Conservation (phyloP, 2,329 filamentous ascomycete genomes). For the Colletotrichum costaricense region DNA sequence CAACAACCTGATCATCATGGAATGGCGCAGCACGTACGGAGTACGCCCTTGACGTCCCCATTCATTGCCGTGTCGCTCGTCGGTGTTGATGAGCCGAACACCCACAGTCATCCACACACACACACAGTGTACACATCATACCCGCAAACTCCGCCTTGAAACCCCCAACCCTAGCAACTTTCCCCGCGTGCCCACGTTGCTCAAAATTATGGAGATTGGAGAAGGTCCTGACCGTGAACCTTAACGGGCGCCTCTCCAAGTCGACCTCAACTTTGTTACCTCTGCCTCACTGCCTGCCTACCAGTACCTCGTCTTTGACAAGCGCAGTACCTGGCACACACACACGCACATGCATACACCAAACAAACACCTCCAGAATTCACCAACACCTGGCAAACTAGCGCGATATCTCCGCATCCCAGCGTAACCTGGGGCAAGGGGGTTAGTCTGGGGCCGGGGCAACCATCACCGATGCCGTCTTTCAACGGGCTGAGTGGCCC, state of each 20-base stretch:
- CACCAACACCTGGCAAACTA: constrained; percentile 6
- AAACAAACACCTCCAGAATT: not conserved
- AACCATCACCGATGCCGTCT: constrained; percentile 30
- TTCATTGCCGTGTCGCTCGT: not conserved
- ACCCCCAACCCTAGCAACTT: constrained; percentile 10
- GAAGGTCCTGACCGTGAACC: constrained; percentile 8
- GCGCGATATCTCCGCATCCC: constrained; percentile 14
- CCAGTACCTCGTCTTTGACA: not conserved
- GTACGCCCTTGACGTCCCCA: not conserved
- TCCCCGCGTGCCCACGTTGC: constrained; percentile 30
- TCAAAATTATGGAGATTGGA: constrained; percentile 30
- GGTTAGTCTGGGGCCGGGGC: constrained; percentile 22
- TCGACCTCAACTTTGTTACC: not conserved
- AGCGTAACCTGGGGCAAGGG: constrained; percentile 25
- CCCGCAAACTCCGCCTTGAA: not conserved
- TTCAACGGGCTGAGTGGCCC: not conserved
- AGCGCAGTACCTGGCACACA: not conserved
- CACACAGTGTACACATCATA: too few relatives aligned
- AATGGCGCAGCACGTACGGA: not conserved
- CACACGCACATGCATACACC: not conserved
- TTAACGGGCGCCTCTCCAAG: not conserved
- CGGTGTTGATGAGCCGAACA: constrained; percentile 27
- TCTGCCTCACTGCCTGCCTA: not conserved
- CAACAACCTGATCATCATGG: not conserved
- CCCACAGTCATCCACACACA: not conserved